Base-by-base conservation (phyloP, 352 stramenopile species). In the Pythium rishiriense region DNA sequence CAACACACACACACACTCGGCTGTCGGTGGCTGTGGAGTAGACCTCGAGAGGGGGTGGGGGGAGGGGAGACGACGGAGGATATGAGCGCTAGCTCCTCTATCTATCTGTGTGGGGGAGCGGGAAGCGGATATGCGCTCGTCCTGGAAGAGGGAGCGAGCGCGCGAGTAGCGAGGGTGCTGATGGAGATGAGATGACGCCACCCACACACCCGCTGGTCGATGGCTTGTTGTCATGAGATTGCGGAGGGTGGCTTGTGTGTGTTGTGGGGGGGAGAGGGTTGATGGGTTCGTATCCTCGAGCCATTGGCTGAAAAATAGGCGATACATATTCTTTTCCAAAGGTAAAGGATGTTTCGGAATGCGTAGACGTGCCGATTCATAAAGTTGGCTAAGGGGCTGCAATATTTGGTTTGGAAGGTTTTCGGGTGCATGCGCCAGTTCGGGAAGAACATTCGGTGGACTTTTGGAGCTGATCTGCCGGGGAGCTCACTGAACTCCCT, bases 161-260 rank as follows among this genome's bases (percentile, higher is more conserved):
- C n/a, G n/a, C n/a, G n/a, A n/a, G n/a, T n/a, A n/a, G n/a, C n/a
- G n/a, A n/a, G n/a, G n/a, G n/a, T n/a, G 39, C 7, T 17, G 12
- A 21, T 8, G 43, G 53, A 49, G 56, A 63, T 63, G 56, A 63
- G 42, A 63, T 63, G 56, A 63, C 45, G 56, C 56, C 56, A 63
- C 56, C 45, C 28, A 58, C 6, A 15, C 12, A 39, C 28, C 17
- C 5, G 26, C 14, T n/a, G 21, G 10, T 51, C 24, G 35, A 39
- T 45, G 37, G 25, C 26, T 43, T 62, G 39, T 50, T 53, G 56
- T 55, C 42, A 63, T 53, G 26, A 47, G 21, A 47, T 63, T 53
- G 56, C 48, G 56, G 29, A 37, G 33, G 33, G 33, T 39, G 33
- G 10, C 39, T 39, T 53, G 19, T 58, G 52, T n/a, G n/a, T n/a